Conservation (phyloP, 768 basidiomycete genomes). For the Russula abietina region DNA sequence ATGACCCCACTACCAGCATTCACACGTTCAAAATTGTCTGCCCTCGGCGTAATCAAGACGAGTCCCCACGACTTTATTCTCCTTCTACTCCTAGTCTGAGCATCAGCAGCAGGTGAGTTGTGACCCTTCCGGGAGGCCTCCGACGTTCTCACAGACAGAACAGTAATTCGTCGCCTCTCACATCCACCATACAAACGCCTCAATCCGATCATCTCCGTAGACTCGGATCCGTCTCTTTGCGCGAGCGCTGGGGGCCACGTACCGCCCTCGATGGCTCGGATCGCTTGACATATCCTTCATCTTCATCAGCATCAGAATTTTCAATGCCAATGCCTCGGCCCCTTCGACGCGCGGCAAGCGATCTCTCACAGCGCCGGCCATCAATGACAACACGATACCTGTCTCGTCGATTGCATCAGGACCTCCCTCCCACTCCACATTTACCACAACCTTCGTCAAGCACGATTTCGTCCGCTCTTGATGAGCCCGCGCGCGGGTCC, state of each 20-base stretch:
- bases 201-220: background rate
- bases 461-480: background rate
- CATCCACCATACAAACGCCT: background rate
- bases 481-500: background rate
- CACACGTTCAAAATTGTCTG: conserved; percentile 20
- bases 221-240: background rate
- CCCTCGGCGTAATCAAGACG: conserved; percentile 1
- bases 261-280: background rate
- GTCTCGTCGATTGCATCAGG: background rate
- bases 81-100: conserved; percentile 4
- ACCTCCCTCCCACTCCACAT: background rate
- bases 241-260: background rate
- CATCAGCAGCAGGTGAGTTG: conserved; percentile 13
- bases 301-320: conserved; percentile 9
- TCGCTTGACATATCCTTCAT: background rate
- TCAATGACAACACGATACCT: background rate
- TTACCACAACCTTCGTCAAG: background rate
- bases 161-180: conserved; percentile 2
- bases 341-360: conserved; percentile 14
- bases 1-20: conserved; percentile 9
- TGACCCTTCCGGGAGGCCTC: background rate
- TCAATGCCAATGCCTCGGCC: too few species aligned
- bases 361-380: background rate
- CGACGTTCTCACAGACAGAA: background rate
- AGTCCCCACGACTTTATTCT: background rate